Evolutionary conservation across 345 rosid genomes (phyloP), one percentile per base, ranked within the genome.

Genomic region (Rubroshorea leprosula): DNA sequence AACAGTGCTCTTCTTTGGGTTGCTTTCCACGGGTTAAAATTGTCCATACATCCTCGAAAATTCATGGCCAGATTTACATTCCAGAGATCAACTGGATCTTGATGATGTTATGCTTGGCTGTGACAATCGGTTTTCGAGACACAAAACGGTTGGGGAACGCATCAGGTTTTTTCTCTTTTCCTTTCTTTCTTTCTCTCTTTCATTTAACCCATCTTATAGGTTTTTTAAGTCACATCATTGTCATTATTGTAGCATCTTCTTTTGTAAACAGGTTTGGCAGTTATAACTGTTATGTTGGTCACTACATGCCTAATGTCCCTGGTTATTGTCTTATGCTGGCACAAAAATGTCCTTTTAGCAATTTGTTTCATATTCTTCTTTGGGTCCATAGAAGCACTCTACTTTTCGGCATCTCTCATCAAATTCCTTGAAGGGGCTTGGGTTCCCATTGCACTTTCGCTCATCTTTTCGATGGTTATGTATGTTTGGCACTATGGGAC

Each of bases 61-160:
- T 87, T 57, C 99, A 87, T 17, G 97, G 99, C 46, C 99, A 94
- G 76, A 84, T 94, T 49, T 90, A 94, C 72, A 87, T 90, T 46
- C 99, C 97, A 0, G 99, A 87, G 78, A 90, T 94, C 64, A 94
- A 94, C 68, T 94, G 99, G 99, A 85, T 83, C 22, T 75, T 94
- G 62, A 85, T 94, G 99, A 74, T 94, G 23, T 68, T 90, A 17
- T 94, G 97, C 73, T 83, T 94, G 74, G 97, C 99, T 12, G 96
- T 94, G 20, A 94, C 99, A 1, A 4, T 90, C 25, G 96, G 97
- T 20, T 94, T 94, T 60, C 73, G 92, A 35, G 97, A 94, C 82
- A 90, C 96, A 19, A 94, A 77, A 50, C 90, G 76, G 29, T 59
- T 94, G 81, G 86, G 99, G 50, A 94, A 94, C 62, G 99, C 99